Evolutionary conservation across 1,139 yeast genomes (phyloP).

Genomic region (Hemisphaericaspora xylofermentans): DNA sequence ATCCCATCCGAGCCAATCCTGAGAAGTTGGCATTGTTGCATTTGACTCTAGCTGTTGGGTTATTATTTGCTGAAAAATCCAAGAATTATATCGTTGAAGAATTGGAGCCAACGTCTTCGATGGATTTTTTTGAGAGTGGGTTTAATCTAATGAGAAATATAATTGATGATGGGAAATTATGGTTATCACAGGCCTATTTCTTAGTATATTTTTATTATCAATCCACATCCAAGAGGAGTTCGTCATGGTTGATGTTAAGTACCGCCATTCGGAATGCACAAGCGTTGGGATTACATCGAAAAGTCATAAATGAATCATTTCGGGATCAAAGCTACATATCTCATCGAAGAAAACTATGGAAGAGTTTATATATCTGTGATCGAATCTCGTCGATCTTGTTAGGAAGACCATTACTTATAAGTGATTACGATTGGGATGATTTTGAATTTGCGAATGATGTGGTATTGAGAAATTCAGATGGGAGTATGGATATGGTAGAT

Average conservation of each 20-base stretch:
- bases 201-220: slow-evolving; percentile 36
- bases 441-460: slow-evolving; percentile 4
- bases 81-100: slow-evolving; percentile 5
- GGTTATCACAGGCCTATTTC: slow-evolving; percentile 39
- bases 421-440: slow-evolving; percentile 43
- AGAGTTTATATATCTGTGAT: slow-evolving; percentile 40
- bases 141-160: slow-evolving; percentile 24
- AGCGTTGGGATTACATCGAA: slow-evolving; percentile 10
- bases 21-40: slow-evolving; percentile 11
- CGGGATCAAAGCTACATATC: slow-evolving; percentile 7
- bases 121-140: slow-evolving; percentile 30
- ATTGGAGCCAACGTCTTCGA: slow-evolving; percentile 2
- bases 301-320: slow-evolving; percentile 9
- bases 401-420: slow-evolving; percentile 40
- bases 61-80: slow-evolving; percentile 10
- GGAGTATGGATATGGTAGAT: slow-evolving; percentile 4
- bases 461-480: neutral
- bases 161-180: slow-evolving; percentile 37
- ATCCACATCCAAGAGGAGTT: slow-evolving; percentile 31
- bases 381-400: slow-evolving; percentile 35
- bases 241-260: slow-evolving; percentile 30
- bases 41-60: slow-evolving; percentile 11
- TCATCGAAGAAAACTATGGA: slow-evolving; percentile 34
- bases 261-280: slow-evolving; percentile 10
- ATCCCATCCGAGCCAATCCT: slow-evolving; percentile 9